Evolutionary conservation across 495 filamentous ascomycete genomes (phyloP).

Genomic region (Hypomontagnella submonticulosa): DNA sequence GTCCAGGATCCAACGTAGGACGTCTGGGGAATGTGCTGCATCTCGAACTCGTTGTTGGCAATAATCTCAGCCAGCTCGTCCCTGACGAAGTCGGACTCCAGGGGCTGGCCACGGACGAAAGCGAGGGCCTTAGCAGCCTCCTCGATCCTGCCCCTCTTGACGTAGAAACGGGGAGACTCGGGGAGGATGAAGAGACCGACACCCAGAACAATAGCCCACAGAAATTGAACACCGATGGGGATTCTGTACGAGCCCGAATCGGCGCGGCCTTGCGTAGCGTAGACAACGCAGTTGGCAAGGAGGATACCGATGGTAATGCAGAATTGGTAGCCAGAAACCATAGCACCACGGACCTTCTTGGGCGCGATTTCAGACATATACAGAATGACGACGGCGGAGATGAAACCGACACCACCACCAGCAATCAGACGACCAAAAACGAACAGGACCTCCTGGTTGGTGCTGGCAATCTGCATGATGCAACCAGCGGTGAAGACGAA

Average conservation of each 20-base stretch:
- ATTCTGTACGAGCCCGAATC: constrained; percentile 77
- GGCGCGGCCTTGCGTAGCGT: constrained; percentile 66
- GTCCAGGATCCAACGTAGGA: constrained; percentile 70
- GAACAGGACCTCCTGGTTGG: constrained; percentile 70
- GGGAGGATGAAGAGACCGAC: constrained; percentile 64
- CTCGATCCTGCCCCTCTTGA: constrained; percentile 66
- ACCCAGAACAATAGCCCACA: constrained; percentile 73
- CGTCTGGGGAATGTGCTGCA: constrained; percentile 65
- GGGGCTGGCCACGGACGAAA: constrained; percentile 62
- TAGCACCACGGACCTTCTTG: constrained; percentile 72
- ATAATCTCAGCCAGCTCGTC: constrained; percentile 79
- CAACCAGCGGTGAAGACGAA: constrained; percentile 67
- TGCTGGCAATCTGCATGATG: constrained; percentile 67
- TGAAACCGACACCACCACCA: constrained; percentile 70
- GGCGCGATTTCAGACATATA: constrained; percentile 78
- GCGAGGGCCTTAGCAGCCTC: constrained; percentile 63
- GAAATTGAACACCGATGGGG: constrained; percentile 73
- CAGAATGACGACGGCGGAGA: constrained; percentile 68
- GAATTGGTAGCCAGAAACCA: constrained; percentile 78
- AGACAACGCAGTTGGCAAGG: constrained; percentile 72
- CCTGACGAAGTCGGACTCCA: constrained; percentile 72
- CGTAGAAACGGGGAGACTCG: constrained; percentile 69
- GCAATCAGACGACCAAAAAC: constrained; percentile 72
- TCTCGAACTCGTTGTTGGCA: constrained; percentile 74
- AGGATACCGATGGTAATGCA: constrained; percentile 77